Evolutionary conservation across 1,139 yeast species (phyloP), one percentile per base, ranked within the genome.

Genomic region (Arxiozyma slooffiae): DNA sequence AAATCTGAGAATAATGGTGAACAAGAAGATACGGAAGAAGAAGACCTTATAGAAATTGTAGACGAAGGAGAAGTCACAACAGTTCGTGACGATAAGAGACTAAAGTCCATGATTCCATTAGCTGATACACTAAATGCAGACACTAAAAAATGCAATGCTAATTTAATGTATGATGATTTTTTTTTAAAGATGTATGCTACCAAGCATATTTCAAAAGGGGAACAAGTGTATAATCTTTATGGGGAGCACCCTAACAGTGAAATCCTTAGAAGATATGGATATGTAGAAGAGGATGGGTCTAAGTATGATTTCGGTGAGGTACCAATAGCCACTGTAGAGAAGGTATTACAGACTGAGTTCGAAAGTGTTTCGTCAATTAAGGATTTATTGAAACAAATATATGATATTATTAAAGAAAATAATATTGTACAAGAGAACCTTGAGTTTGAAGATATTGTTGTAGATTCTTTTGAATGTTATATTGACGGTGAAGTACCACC

Each of bases 111-210:
- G 95, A 89, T 89, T 7, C 96, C 97, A 0, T 71, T 89, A 49
- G 97, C 97, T 0, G 97, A 92, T 62, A 81, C 87, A 26, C 70
- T 92, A 53, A 92, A 92, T 61, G 90, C 97, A 0, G 92, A 89
- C 61, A 84, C 96, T 0, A 74, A 75, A 18, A 71, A 77, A n/a
- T 82, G 81, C 61, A 90, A 92, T 66, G 96, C 96, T 5, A 77
- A 80, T 51, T 70, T 88, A 52, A 73, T 73, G 30, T 79, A 82
- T 60, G 72, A 69, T 38, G 67, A 70, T 0, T 71, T 69, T 0
- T 64, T 67, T 3, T 70, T 89, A 46, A 79, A 79, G 9, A 87
- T 92, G 92, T 74, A 76, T 47, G 78, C 95, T 4, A 78, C 79
- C n/a, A 77, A 75, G 51, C 67, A 71, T 4, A 90, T 92, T 41